Percentiles rank a stretch among this genome's conserved stretches.
Conservation (phyloP, 2,329 filamentous ascomycete species). For the Cytospora mali region DNA sequence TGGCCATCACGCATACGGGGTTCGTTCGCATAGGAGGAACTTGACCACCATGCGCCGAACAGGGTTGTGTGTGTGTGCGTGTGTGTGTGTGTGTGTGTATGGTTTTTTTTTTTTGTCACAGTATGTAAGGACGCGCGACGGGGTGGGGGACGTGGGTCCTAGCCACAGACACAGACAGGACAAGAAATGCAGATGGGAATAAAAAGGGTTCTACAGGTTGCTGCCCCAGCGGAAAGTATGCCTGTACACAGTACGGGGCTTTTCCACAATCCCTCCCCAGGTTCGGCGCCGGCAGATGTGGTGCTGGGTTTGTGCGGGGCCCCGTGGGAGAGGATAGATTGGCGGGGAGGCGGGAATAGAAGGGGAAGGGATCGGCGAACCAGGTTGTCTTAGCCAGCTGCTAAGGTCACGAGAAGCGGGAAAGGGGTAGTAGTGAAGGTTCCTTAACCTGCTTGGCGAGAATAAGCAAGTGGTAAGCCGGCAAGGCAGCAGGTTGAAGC, state of each 20-base stretch:
- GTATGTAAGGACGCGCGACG: neutral
- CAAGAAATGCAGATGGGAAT: neutral
- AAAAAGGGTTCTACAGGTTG: neutral
- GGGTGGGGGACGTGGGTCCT: constrained; percentile 19
- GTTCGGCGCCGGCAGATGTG: neutral
- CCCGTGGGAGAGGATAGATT: neutral
- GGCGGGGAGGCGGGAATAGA: neutral
- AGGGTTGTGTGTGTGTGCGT: too few relatives aligned
- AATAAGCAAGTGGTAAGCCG: neutral
- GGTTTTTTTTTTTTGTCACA: constrained; percentile 6
- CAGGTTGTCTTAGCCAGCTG: neutral
- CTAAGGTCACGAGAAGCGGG: neutral
- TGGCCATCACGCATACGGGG: constrained; percentile 46
- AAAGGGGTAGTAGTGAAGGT: neutral
- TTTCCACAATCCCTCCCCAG: neutral
- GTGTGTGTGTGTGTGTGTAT: too few relatives aligned
- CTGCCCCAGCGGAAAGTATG: neutral
- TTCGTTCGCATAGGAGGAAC: constrained; percentile 15
- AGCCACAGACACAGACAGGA: neutral
- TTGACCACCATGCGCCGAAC: constrained; percentile 12
- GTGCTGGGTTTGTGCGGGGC: neutral
- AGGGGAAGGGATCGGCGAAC: neutral
- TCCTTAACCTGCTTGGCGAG: neutral
- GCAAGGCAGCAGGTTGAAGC: neutral
- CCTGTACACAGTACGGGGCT: neutral